Evolutionary conservation across 495 filamentous ascomycete genomes (phyloP), one percentile per base, ranked within the genome.

Genomic region (Hypoxylon rickii): DNA sequence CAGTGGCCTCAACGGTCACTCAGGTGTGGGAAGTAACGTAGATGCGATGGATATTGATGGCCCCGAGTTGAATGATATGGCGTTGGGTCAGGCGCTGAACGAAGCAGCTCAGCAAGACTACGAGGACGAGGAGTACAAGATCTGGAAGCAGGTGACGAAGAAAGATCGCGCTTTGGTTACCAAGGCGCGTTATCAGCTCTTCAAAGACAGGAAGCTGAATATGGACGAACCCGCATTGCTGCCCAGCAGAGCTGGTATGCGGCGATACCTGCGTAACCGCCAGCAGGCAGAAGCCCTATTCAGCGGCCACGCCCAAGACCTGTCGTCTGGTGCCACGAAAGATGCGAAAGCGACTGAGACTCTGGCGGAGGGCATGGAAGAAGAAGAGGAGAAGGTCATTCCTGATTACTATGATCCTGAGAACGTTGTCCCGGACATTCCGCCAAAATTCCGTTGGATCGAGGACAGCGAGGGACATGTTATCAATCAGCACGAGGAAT

Each of bases 111-210:
- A 82, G 29, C 76, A 83, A 56, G 73, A 68, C 2, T 78, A 70
- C 41, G 82, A 96, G 57, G 92, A 97, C 61, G 83, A 89, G 1
- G 92, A 96, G 61, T 96, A 92, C 75, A 95, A 95, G 67, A 89
- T 92, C 33, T 99, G 94, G 94, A 99, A 97, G 76, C 92, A 96
- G 69, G 89, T 96, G 31, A 99, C 94, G 2, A 97, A 97, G 72
- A 96, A 95, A 68, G 92, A 95, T 55, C 85, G 94, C 38, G 94
- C 94, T n/a, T 75, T 88, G 11, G 84, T 93, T 32, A 91, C 94
- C 7, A 85, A 80, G 51, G 81, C 86, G 52, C 77, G 94, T 18
- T 87, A 92, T 70, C 86, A 89, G 39, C 79, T 97, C 16, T 93
- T 99, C 66, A 83, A 85, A 51, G 87, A 85, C 29, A 86, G 93